A percentile compares a stretch with the other conserved stretches of the same genome.
phyloP scores from a whole-genome alignment of 176 grass and related monocot species.

The Tuctoria greenei region DNA sequence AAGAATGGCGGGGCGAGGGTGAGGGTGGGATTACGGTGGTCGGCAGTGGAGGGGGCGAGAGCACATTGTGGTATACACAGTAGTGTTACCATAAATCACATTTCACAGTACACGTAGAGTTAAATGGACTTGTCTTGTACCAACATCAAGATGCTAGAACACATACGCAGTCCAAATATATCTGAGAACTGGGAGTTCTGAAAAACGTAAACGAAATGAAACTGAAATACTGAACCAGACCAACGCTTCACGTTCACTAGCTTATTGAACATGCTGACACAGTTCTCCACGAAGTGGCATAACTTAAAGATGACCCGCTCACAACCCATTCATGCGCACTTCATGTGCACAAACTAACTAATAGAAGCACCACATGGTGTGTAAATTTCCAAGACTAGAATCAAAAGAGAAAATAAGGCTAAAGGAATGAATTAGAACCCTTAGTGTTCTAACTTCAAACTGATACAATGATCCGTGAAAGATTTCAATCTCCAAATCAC shows the following conservation, averaged over 20 bases:
- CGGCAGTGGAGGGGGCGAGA: too few relatives aligned
- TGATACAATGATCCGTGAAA: constrained; percentile 44
- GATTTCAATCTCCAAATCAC: constrained; percentile 50
- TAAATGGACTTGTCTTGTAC: background rate
- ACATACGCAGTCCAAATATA: background rate
- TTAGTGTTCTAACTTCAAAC: constrained; percentile 25
- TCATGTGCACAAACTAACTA: constrained; percentile 28
- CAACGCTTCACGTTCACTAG: background rate
- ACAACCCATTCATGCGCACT: constrained; percentile 39
- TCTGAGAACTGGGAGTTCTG: background rate
- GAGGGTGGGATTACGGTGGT: too few relatives aligned
- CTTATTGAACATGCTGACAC: constrained; percentile 23
- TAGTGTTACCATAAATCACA: too few relatives aligned
- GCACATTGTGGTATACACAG: too few relatives aligned
- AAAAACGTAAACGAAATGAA: constrained; percentile 5
- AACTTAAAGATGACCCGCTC: constrained; percentile 25
- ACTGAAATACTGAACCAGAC: background rate
- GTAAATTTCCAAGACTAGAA: constrained; percentile 13
- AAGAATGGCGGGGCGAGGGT: too few relatives aligned
- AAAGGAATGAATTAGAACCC: constrained; percentile 46
- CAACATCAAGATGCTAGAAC: background rate
- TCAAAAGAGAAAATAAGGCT: constrained; percentile 31
- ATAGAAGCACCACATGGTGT: constrained; percentile 13
- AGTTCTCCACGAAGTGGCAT: constrained; percentile 29
- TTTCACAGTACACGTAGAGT: background rate